Evolutionary conservation across 1,139 yeast species (phyloP).

Genomic region (Candida sp.): DNA sequence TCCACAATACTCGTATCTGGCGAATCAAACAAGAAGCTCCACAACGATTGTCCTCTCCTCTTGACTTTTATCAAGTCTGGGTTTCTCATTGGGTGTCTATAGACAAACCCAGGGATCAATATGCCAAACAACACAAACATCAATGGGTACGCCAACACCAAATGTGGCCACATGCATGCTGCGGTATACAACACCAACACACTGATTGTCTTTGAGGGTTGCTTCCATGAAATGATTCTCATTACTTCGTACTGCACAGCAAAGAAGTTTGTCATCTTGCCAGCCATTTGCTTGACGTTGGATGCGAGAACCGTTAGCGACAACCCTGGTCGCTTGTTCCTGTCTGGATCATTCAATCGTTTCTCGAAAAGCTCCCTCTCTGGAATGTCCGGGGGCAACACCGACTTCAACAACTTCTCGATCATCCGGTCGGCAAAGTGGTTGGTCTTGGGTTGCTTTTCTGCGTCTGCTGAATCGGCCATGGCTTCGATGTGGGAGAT

Average conservation of each 20-base stretch:
- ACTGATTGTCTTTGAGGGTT: constrained; percentile 61
- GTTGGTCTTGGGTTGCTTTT: constrained; percentile 12
- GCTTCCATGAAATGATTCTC: constrained; percentile 64
- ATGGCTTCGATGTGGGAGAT: constrained; percentile 20
- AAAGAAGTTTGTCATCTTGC: constrained; percentile 56
- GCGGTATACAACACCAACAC: constrained; percentile 57
- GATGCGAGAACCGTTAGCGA: constrained; percentile 52
- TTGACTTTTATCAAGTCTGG: constrained; percentile 47
- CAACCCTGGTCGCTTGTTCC: constrained; percentile 49
- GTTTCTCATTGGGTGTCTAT: constrained; percentile 66
- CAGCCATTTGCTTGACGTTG: constrained; percentile 56
- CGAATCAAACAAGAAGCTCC: constrained; percentile 52
- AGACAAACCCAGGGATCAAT: constrained; percentile 72
- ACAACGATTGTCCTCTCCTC: constrained; percentile 59
- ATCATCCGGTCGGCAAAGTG: constrained; percentile 65
- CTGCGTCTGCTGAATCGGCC: constrained; percentile 30
- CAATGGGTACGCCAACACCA: constrained; percentile 68
- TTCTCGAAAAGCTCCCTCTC: constrained; percentile 49
- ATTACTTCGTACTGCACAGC: constrained; percentile 58
- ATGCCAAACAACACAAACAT: constrained; percentile 58
- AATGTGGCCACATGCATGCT: constrained; percentile 71
- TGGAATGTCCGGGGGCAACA: constrained; percentile 46
- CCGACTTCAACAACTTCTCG: constrained; percentile 53
- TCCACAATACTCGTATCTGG: constrained; percentile 43
- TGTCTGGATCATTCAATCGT: constrained; percentile 48